Percentiles rank a stretch among this genome's conserved stretches.
These are phyloP conservation scores for Ceratocystis cubensis DNA, from an alignment of 2,329 filamentous ascomycete genomes.

Conservation along the genomic window DNA sequence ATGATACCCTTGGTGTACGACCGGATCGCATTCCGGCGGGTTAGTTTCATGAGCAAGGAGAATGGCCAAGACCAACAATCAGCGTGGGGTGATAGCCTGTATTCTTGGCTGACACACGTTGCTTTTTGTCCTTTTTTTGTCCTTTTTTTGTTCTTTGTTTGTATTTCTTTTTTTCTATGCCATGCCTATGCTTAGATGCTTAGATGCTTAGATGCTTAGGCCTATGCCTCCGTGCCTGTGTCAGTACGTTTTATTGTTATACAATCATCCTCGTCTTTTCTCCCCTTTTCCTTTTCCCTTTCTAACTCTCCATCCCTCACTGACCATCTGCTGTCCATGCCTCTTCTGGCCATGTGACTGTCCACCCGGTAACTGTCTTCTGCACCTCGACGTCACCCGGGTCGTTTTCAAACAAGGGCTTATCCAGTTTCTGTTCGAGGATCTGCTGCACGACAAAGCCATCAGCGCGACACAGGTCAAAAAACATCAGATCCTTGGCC, in stretches of 20 bases:
- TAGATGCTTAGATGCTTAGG: neutral
- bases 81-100: neutral
- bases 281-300: neutral
- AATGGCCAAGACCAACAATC: neutral
- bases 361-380: conserved; percentile 71
- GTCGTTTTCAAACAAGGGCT: conserved; percentile 80
- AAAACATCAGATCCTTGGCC: conserved; percentile 75
- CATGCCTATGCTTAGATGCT: neutral
- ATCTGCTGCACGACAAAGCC: conserved; percentile 71
- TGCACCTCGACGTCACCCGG: conserved; percentile 70
- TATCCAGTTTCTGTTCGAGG: conserved; percentile 68
- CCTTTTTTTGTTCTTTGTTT: neutral
- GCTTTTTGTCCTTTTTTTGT: neutral
- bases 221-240: too few species aligned
- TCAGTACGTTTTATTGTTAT: too few species aligned
- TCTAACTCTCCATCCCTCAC: neutral
- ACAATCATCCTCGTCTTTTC: neutral
- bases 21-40: neutral
- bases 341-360: conserved; percentile 50
- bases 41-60: neutral
- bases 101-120: neutral
- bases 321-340: conserved; percentile 21
- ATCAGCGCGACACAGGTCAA: conserved; percentile 56
- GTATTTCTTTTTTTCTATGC: neutral
- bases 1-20: conserved; percentile 3